phyloP scores from a whole-genome alignment of 2,329 filamentous ascomycete genomes.

The Paramyrothecium sp. region DNA sequence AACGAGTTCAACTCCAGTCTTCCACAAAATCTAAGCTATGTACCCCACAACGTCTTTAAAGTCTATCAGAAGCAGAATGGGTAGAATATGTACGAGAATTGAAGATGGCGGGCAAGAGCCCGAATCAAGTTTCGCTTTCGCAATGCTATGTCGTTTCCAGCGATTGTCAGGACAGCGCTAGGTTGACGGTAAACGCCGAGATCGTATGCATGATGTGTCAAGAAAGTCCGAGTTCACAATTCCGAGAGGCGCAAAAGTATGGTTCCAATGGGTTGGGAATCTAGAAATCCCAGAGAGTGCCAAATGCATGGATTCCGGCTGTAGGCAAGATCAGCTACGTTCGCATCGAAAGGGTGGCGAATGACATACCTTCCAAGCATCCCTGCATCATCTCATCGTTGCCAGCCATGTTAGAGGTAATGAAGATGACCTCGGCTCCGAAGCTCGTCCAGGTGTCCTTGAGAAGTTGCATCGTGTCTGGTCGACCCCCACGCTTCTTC shows the following conservation, averaged over 20 bases:
- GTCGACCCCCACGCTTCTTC: slow-evolving; percentile 37
- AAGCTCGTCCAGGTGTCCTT: slow-evolving; percentile 36
- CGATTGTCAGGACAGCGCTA: no score
- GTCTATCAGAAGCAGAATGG: no score
- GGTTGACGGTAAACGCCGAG: not conserved
- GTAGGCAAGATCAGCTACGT: not conserved
- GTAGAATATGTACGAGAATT: no score
- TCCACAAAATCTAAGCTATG: no score
- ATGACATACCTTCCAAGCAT: slow-evolving; percentile 30
- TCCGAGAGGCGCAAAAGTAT: not conserved
- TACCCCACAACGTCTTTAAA: no score
- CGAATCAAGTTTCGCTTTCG: no score
- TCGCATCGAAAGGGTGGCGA: not conserved
- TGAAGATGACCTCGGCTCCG: slow-evolving; percentile 40
- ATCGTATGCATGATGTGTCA: not conserved
- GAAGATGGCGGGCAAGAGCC: no score
- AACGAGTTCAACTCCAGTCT: no score
- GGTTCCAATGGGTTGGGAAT: not conserved
- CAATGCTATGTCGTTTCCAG: no score
- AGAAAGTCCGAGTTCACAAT: not conserved
- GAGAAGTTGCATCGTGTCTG: slow-evolving; percentile 34
- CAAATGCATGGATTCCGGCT: slow-evolving; percentile 1
- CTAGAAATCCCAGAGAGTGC: slow-evolving; percentile 2
- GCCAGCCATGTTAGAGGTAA: slow-evolving; percentile 37
- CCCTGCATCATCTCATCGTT: slow-evolving; percentile 43